Conservation (phyloP, 2,329 filamentous ascomycete genomes). For the Neofusicoccum sp. region DNA sequence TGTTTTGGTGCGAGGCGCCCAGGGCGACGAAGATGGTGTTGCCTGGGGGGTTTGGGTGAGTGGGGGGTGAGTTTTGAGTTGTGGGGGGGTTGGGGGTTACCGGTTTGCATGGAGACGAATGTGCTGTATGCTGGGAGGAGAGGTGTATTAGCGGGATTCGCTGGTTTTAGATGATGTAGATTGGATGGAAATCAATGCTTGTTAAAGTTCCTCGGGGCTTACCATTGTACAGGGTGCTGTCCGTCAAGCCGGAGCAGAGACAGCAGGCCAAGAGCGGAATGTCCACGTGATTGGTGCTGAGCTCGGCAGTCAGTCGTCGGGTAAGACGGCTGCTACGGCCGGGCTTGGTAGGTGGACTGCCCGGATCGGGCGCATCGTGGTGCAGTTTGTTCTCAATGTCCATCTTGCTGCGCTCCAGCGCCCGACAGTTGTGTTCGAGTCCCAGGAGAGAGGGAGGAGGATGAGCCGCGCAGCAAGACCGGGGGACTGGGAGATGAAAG, state of each 20-base stretch:
- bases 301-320: constrained; percentile 40
- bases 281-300: constrained; percentile 67
- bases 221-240: constrained; percentile 74
- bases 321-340: background rate
- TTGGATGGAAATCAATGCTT: background rate
- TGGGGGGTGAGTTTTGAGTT: constrained; percentile 24
- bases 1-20: constrained; percentile 63
- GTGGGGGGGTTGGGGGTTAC: constrained; percentile 42
- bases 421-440: background rate
- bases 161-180: background rate
- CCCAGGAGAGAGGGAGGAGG: background rate
- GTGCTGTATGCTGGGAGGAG: constrained; percentile 60
- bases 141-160: background rate
- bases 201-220: background rate
- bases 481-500: background rate
- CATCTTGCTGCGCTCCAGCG: background rate
- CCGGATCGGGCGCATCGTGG: background rate
- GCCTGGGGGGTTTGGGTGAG: constrained; percentile 35
- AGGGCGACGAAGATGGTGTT: constrained; percentile 81
- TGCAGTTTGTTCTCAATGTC: constrained; percentile 13
- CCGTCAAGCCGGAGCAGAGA: constrained; percentile 74
- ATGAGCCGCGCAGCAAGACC: too few species aligned
- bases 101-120: constrained; percentile 84
- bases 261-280: constrained; percentile 72
- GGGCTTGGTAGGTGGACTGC: background rate